Evolutionary conservation across 2,329 filamentous ascomycete genomes (phyloP).

Genomic region (Fusarium foetens): DNA sequence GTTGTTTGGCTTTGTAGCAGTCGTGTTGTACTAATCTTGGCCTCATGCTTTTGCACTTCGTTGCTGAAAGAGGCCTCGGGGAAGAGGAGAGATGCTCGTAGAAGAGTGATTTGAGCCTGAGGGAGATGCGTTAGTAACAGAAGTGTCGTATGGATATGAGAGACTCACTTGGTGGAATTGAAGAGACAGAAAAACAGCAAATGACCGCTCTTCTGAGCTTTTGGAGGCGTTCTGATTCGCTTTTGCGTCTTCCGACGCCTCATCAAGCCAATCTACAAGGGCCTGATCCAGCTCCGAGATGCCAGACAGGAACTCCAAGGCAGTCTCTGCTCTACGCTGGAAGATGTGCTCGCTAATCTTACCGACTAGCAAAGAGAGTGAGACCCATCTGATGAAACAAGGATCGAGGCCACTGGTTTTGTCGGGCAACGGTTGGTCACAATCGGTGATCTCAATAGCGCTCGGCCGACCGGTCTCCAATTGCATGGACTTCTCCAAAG

Average conservation of each 20-base stretch:
- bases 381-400: slow-evolving; percentile 33
- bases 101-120: slow-evolving; percentile 36
- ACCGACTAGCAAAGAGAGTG: slow-evolving; percentile 20
- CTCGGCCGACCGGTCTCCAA: slow-evolving; percentile 35
- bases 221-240: slow-evolving; percentile 4
- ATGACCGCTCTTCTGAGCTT: slow-evolving; percentile 12
- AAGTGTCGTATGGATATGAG: rapidly evolving
- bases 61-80: slow-evolving; percentile 27
- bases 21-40: slow-evolving; percentile 23
- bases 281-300: slow-evolving; percentile 32
- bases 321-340: slow-evolving; percentile 19
- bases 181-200: slow-evolving; percentile 27
- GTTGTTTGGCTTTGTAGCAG: slow-evolving; percentile 33
- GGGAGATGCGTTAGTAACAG: rapidly evolving
- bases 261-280: slow-evolving; percentile 31
- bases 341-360: slow-evolving; percentile 41
- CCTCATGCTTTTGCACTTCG: slow-evolving; percentile 28
- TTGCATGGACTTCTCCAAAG: slow-evolving; percentile 37
- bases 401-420: neutral
- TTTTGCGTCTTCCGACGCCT: slow-evolving; percentile 17
- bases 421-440: slow-evolving; percentile 28
- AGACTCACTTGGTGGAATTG: slow-evolving; percentile 30
- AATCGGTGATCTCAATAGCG: slow-evolving; percentile 33
- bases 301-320: slow-evolving; percentile 20
- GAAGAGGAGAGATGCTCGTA: slow-evolving; percentile 35